Conservation (phyloP, 73 alveolate genomes). For the Paramecium octaurelia region DNA sequence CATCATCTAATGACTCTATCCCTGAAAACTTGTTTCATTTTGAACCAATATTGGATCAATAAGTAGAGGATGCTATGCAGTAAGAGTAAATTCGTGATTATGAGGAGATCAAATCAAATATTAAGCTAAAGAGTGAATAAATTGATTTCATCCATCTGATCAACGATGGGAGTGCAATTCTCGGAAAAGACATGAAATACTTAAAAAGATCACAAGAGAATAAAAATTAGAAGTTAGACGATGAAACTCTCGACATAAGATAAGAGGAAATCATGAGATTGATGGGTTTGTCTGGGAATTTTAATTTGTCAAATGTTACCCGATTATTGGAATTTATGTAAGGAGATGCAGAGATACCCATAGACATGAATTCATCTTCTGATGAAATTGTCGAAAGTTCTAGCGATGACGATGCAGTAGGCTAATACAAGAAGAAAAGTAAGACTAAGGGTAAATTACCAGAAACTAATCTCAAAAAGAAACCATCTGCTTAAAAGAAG, state of each 20-base stretch:
- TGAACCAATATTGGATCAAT: background rate
- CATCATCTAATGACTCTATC: background rate
- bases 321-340: background rate
- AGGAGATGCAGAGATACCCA: background rate
- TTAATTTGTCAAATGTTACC: background rate
- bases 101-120: background rate
- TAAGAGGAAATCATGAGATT: background rate
- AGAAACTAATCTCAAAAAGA: background rate
- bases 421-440: background rate
- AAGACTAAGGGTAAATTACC: background rate
- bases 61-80: background rate
- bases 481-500: background rate
- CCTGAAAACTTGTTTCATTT: constrained; percentile 38
- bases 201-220: background rate
- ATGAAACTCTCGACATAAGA: background rate
- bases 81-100: background rate
- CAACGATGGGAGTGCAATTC: background rate
- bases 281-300: constrained; percentile 20
- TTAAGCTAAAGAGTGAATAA: background rate
- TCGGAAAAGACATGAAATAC: constrained; percentile 39
- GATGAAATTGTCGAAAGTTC: background rate
- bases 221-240: background rate
- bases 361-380: background rate
- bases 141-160: constrained; percentile 12
- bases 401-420: constrained; percentile 28